A percentile compares a stretch with the other conserved stretches of the same genome.
Evolutionary conservation across 176 grass and related monocot genomes (phyloP).

Genomic region (Urochloa ruziziensis): DNA sequence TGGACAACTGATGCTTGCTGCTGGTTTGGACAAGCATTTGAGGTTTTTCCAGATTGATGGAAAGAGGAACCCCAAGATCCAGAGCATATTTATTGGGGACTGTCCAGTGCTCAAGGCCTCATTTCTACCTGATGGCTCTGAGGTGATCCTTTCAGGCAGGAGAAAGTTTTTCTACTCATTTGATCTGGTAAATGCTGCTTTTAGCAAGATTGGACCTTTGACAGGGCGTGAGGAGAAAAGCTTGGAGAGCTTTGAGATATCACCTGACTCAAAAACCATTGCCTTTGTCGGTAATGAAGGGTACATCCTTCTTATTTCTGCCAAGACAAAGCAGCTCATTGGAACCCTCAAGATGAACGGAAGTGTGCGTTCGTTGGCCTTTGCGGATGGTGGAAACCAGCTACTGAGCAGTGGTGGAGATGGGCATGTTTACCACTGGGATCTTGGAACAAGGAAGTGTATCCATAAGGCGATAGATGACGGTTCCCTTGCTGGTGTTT

Average conservation of each 20-base stretch:
- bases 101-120: conserved; percentile 66
- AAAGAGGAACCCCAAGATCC: conserved; percentile 67
- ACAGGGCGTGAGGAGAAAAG: conserved; percentile 81
- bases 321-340: conserved; percentile 76
- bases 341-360: conserved; percentile 93
- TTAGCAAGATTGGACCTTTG: conserved; percentile 67
- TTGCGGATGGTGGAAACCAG: conserved; percentile 60
- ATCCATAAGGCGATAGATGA: conserved; percentile 78
- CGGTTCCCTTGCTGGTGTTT: conserved; percentile 49
- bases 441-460: conserved; percentile 74
- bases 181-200: conserved; percentile 69
- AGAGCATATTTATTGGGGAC: conserved; percentile 70
- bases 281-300: conserved; percentile 83
- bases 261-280: conserved; percentile 84
- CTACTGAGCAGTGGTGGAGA: conserved; percentile 70
- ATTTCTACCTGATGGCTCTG: conserved; percentile 75
- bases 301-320: conserved; percentile 76
- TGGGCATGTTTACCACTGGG: conserved; percentile 82
- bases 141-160: conserved; percentile 70
- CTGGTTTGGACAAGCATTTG: conserved; percentile 64
- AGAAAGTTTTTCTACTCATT: conserved; percentile 88
- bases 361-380: conserved; percentile 64
- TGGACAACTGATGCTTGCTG: conserved; percentile 70
- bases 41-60: conserved; percentile 87
- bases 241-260: conserved; percentile 76